Base-by-base conservation (phyloP, 805 yeast species). In the Groenewaldozyma salmanticensis region DNA sequence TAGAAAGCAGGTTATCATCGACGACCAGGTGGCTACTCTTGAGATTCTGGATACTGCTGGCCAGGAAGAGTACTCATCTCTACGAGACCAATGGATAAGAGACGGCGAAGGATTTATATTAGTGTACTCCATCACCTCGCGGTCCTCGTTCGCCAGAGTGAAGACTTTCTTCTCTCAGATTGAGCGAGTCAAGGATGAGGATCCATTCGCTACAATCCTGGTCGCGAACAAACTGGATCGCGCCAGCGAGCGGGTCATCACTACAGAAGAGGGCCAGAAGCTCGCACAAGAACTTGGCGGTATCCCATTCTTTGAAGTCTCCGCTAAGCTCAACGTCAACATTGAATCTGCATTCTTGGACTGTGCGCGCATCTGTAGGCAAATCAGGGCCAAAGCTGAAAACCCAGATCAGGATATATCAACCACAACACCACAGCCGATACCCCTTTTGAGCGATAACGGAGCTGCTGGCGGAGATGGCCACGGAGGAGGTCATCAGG, bases 31-130 rank as follows among this genome's bases (percentile, higher is more conserved):
- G 31, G 78, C 84, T 2, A 71, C 82, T 20, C 61, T 81, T 48
- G 96, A 88, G 61, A 86, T 88, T 35, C 71, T 88, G 57, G 96
- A 88, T 61, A 88, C 96, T 31, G 96, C 96, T 5, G 96, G 96
- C 31, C 87, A 80, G 64, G 92, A 82, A 58, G 88, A 80, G 57
- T 81, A 81, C 57, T 74, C 81, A 33, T 81, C 86, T 24, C 59
- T 74, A 68, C 64, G 74, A 45, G 92, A 81, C 61, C 90, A 85
- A 57, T 88, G 88, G 64, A 88, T 88, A 92, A 73, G 92, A 48
- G 84, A 94, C 2, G 95, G 95, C 39, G 94, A 87, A 61, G 96
- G 96, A 9, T 88, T 88, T 53, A 64, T 88, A 36, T 66, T 88
- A 40, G 96, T 87, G 7, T 92, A 90, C 59, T 78, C 92, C 24